Base-by-base conservation (phyloP, 805 yeast genomes). In the Saccharomycopsis sp. region DNA sequence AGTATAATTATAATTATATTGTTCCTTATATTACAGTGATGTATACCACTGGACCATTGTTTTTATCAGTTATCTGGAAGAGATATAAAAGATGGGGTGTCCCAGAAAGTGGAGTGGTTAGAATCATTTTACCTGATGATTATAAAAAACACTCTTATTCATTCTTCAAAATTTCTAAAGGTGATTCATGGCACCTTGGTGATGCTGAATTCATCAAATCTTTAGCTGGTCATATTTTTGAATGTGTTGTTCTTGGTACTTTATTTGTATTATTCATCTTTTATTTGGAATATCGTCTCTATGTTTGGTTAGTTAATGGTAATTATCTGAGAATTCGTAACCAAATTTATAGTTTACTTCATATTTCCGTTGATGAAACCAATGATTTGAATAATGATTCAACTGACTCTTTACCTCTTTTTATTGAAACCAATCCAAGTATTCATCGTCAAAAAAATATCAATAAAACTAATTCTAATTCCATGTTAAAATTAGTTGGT, bases 1-100 rank as follows among this genome's bases (percentile, higher is more conserved):
- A 60, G 38, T 79, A 74, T 54, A 76, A 85, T 53, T 56, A 62
- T 34, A 80, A 83, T 59, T 86, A 94, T 82, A 60, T 81, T 28
- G 76, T 85, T 14, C 95, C 96, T 12, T 88, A 88, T 62, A 64
- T 87, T 46, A 86, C 96, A 26, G 86, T 88, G 57, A 85, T 88
- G 95, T 81, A 75, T 54, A 78, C 94, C 10, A 88, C 96, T 0
- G 96, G 96, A 10, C 96, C 96, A 0, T 62, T 88, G 41, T 87
- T 84, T 54, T 66, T 88, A 33, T 79, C 92, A 17, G 87, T 84
- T 27, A 70, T 88, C 51, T 82, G 94, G 87, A 83, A 84, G 60
- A 84, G 78, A 52, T 87, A 82, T 60, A 82, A 81, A 59, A 69
- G 95, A 49, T 78, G 84, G 81, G 79, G 79, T 1, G 72, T 76